These are phyloP conservation scores for Cordyceps cicadae DNA, from an alignment of 2,329 filamentous ascomycete species.

Conservation along the genomic window DNA sequence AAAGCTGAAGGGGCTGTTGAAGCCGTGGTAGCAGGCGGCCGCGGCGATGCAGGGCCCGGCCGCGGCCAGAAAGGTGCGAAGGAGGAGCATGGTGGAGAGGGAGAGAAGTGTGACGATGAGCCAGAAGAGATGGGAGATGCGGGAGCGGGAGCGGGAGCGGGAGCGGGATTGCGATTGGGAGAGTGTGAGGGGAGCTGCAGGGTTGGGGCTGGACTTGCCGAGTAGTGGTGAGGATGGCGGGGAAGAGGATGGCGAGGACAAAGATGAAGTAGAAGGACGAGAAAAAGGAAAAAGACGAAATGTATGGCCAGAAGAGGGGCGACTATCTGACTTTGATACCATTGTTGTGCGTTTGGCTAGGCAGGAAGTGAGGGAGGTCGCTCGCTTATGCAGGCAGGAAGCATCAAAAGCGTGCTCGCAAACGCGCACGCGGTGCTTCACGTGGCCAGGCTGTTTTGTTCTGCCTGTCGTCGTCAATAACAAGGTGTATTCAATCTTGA, in stretches of 20 bases:
- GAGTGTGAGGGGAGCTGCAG: conserved; percentile 15
- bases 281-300: conserved; percentile 15
- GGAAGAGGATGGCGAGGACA: conserved; percentile 13
- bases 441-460: neutral
- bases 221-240: conserved; percentile 20
- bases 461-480: neutral
- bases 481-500: neutral
- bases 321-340: neutral
- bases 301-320: conserved; percentile 5
- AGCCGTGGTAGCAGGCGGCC: conserved; percentile 24
- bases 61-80: conserved; percentile 18
- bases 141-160: neutral
- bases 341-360: neutral
- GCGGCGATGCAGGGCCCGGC: conserved; percentile 19
- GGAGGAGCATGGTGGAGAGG: conserved; percentile 17
- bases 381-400: neutral
- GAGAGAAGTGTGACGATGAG: conserved; percentile 12
- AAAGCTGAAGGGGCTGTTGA: conserved; percentile 28
- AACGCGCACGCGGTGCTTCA: neutral
- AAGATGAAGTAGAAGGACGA: conserved; percentile 16
- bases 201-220: neutral
- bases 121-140: neutral
- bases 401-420: neutral
- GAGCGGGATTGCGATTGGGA: no score
- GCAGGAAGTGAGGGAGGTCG: neutral